Evolutionary conservation across 202 grass and related monocot genomes (phyloP), one percentile per base, ranked within the genome.

Genomic region (Tripidium arundinaceum): DNA sequence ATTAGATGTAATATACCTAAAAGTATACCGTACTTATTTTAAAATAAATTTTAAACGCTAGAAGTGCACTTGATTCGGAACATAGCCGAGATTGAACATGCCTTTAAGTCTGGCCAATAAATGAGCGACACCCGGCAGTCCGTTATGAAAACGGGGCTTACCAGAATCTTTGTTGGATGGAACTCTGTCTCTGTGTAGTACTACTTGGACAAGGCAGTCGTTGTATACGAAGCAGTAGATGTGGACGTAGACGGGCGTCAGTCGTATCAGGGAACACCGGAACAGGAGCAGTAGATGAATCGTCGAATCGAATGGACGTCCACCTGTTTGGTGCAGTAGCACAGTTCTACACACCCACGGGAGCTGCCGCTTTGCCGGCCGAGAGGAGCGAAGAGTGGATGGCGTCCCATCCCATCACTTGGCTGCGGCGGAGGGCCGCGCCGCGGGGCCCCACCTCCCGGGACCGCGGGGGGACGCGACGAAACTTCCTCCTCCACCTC

Each of bases 401-500:
- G 37, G 2, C 47, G 3, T 54, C 24, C 10, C 66, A 67, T 8
- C 46, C 3, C 62, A 49, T 2, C 68, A 57, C 27, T 72, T 63
- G 40, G 41, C 40, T 16, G 26, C 52, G 52, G 16, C 52, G 16
- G 25, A 34, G 65, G 34, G 78, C 49, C 50, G 67, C 38, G 63
- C 22, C 40, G 25, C 25, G 5, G 77, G 37, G 38, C 6, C 65
- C 78, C 49, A 29, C 49, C 4, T 5, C 64, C 37, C 65, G 11
- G 52, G 4, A 8, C 8, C 41, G 5, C 69, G 41, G 58, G 41
- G 19, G 7, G 45, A 36, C 31, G 68, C 69, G 21, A 27, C 60
- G 69, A 63, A 81, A 49, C 79, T 81, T 81, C 79, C 54, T 18
- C 33, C 19, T 9, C 47, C 46, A 7, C 46, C 46, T 18, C 46